These are phyloP conservation scores for Gaeumannomyces tritici DNA, from an alignment of 2,329 filamentous ascomycete species.

Conservation along the genomic window DNA sequence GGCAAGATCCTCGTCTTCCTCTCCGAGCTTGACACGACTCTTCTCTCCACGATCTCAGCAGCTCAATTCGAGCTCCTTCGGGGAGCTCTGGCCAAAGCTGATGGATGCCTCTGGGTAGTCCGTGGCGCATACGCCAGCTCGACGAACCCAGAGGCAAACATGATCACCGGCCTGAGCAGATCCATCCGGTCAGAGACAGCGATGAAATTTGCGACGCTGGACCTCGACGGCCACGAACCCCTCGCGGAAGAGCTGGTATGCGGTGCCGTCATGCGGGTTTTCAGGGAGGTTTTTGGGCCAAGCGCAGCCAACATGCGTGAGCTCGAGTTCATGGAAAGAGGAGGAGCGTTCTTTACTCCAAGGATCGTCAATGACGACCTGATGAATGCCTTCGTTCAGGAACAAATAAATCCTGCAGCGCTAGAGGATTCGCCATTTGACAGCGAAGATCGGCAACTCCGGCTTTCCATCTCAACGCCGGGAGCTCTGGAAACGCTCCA, in stretches of 20 bases:
- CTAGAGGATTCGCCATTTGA: conserved; percentile 30
- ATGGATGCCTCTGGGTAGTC: conserved; percentile 29
- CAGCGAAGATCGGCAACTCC: conserved; percentile 21
- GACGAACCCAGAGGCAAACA: conserved; percentile 27
- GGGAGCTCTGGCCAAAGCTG: conserved; percentile 21
- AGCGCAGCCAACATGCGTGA: conserved; percentile 21
- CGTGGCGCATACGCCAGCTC: conserved; percentile 26
- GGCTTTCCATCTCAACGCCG: conserved; percentile 26
- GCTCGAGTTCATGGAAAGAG: conserved; percentile 31
- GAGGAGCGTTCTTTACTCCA: conserved; percentile 26
- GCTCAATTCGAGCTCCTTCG: conserved; percentile 27
- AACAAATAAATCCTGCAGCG: conserved; percentile 26
- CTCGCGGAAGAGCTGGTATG: conserved; percentile 15
- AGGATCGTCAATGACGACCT: conserved; percentile 27
- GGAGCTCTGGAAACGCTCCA: conserved; percentile 29
- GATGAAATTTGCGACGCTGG: conserved; percentile 32
- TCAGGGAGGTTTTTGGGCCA: conserved; percentile 24
- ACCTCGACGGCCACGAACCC: conserved; percentile 25
- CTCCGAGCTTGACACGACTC: conserved; percentile 31
- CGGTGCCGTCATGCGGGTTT: conserved; percentile 20
- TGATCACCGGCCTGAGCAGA: conserved; percentile 34
- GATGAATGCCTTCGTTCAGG: conserved; percentile 32
- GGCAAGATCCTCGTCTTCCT: conserved; percentile 32
- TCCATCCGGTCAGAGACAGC: conserved; percentile 36
- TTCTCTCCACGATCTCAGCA: conserved; percentile 28